Base-by-base conservation (phyloP, 306 rosid species). In the Cucurbita argyrosperma region DNA sequence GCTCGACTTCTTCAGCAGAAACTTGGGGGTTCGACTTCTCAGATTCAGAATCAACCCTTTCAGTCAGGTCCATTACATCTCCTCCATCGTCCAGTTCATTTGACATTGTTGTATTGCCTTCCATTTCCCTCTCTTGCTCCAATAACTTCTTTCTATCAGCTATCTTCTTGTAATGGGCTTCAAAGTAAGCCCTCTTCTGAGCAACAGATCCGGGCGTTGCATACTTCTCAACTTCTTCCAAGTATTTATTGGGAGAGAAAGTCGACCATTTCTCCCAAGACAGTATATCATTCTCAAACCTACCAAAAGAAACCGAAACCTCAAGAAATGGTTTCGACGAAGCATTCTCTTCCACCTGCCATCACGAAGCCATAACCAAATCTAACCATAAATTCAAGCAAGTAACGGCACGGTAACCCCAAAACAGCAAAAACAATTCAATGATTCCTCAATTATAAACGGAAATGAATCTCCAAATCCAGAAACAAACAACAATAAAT, bases 241-340 rank as follows among this genome's bases (percentile, higher is more conserved):
- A 80, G 78, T 94, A 94, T 89, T 88, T 94, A 23, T 94, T 94
- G 0, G 95, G 95, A 21, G 97, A 94, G 62, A 94, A 94, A 50
- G 98, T 71, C 5, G 98, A 94, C 96, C 96, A 94, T 85, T 88
- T 94, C 88, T 94, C 98, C 98, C 97, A 94, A 46, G 97, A 89
- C 72, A 94, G 80, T 6, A 96, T 83, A 81, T 90, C 97, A 70
- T 85, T 90, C 90, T 89, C 97, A 77, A 94, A 94, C 78, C 92
- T 84, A 47, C 98, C 98, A 73, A 94, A 94, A 1, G 98, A 94
- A 78, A 94, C 88, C 23, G 98, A 94, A 78, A 89, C 92, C 78
- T 94, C 96, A 81, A 94, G 72, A 46, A 75, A 77, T 66, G 94
- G 63, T 76, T 84, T 85, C 52, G 86, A 76, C 72, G 87, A 86